Percentiles rank a stretch among this genome's conserved stretches.
Evolutionary conservation across 2,329 filamentous ascomycete species (phyloP).

Genomic region (Pyrenophora graminea): DNA sequence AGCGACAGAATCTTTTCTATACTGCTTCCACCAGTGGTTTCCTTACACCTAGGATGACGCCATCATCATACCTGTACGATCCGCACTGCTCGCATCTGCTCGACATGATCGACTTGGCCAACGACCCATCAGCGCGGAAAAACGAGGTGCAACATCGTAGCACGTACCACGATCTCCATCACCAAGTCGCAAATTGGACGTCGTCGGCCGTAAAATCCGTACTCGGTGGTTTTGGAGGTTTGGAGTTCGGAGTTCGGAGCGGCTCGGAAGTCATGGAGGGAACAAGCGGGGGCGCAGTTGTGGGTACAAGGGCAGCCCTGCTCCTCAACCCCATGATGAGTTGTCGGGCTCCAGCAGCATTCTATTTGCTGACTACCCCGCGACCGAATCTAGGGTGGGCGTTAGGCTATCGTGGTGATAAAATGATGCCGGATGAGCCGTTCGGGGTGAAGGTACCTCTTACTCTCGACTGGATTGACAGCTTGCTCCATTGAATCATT

Average conservation of each 20-base stretch:
- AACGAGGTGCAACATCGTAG: neutral
- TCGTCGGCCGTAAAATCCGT: neutral
- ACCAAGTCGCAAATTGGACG: neutral
- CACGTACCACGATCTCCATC: neutral
- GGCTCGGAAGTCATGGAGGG: slow-evolving; percentile 3
- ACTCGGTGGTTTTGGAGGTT: neutral
- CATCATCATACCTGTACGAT: slow-evolving; percentile 22
- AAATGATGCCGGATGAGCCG: slow-evolving; percentile 1
- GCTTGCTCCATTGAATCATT: neutral
- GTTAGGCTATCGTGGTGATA: slow-evolving; percentile 5
- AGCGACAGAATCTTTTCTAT: slow-evolving; percentile 18
- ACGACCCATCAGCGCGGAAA: neutral
- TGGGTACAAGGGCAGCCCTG: neutral
- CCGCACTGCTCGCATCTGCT: slow-evolving; percentile 26
- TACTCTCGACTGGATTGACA: neutral
- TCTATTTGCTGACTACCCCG: slow-evolving; percentile 17
- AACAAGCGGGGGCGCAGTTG: neutral
- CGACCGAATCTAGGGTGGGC: slow-evolving; percentile 3
- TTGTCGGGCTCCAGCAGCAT: slow-evolving; percentile 10
- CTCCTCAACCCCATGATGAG: slow-evolving; percentile 1
- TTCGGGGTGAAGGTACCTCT: neutral
- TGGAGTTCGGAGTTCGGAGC: slow-evolving; percentile 9
- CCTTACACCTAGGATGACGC: slow-evolving; percentile 5
- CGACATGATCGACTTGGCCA: neutral
- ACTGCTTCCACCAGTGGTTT: neutral